A percentile compares a stretch with the other conserved stretches of the same genome.
These are phyloP conservation scores for Aureobasidium sp. DNA, from an alignment of 2,329 filamentous ascomycete genomes.

Conservation along the genomic window DNA sequence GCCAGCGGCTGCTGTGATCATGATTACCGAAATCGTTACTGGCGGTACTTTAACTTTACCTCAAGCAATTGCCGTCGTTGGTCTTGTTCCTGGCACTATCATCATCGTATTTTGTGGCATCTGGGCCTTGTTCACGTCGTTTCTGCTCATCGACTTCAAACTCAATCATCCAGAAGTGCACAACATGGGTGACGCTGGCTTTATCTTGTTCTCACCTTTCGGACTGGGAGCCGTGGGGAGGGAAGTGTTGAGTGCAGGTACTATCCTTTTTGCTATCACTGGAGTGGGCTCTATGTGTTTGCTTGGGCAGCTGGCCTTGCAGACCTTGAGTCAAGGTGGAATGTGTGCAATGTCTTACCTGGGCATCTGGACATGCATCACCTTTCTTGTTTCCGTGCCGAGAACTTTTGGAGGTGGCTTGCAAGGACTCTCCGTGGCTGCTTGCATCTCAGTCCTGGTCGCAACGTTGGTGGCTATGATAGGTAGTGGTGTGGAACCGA, in stretches of 20 bases:
- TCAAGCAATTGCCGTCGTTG: constrained; percentile 42
- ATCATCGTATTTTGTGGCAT: constrained; percentile 43
- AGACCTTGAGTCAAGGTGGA: constrained; percentile 35
- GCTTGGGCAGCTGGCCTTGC: constrained; percentile 43
- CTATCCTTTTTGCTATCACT: constrained; percentile 44
- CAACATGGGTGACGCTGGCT: constrained; percentile 29
- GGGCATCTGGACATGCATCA: constrained; percentile 33
- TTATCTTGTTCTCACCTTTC: constrained; percentile 24
- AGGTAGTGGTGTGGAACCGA: constrained; percentile 38
- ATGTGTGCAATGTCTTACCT: constrained; percentile 38
- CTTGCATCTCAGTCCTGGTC: constrained; percentile 21
- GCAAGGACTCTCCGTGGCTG: background rate
- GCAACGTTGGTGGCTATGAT: constrained; percentile 44
- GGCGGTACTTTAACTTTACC: constrained; percentile 48
- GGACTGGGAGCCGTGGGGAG: constrained; percentile 7
- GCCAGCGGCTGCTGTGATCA: constrained; percentile 44
- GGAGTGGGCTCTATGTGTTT: constrained; percentile 43
- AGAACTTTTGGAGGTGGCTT: constrained; percentile 27
- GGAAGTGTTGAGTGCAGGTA: constrained; percentile 30
- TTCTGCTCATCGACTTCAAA: constrained; percentile 39
- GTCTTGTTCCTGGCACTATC: constrained; percentile 44
- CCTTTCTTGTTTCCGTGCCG: constrained; percentile 36
- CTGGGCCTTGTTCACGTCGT: constrained; percentile 44
- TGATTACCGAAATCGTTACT: constrained; percentile 48
- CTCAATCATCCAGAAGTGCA: constrained; percentile 28